Conservation (phyloP, 2,329 filamentous ascomycete genomes). For the Colletotrichum coccodes region DNA sequence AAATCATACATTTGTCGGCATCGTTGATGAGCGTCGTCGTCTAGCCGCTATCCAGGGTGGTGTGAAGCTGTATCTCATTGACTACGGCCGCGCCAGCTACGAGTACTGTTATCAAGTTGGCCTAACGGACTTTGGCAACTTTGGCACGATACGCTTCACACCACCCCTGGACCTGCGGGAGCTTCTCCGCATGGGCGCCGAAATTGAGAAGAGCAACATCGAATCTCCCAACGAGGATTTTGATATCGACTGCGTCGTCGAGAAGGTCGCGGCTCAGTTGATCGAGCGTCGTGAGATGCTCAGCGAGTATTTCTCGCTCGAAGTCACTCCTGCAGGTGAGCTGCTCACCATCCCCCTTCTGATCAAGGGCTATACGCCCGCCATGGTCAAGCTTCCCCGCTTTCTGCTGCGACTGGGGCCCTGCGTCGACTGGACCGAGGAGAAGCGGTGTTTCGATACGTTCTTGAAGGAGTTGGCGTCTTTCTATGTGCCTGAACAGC, state of each 20-base stretch:
- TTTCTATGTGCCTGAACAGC: conserved; percentile 89
- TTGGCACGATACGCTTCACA: conserved; percentile 83
- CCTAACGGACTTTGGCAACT: conserved; percentile 95
- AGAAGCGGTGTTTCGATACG: conserved; percentile 85
- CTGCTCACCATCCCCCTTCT: conserved; percentile 84
- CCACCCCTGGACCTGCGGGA: conserved; percentile 78
- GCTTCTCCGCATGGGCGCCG: conserved; percentile 78
- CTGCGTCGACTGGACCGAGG: conserved; percentile 85
- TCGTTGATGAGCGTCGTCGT: conserved; percentile 87
- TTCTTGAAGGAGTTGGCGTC: conserved; percentile 88
- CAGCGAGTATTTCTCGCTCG: conserved; percentile 89
- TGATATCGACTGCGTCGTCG: conserved; percentile 73
- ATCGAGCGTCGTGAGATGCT: conserved; percentile 86
- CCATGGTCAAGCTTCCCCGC: conserved; percentile 84
- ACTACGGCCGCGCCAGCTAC: conserved; percentile 87
- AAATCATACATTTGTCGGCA: conserved; percentile 89
- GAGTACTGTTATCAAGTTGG: conserved; percentile 98
- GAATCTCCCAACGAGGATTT: conserved; percentile 62
- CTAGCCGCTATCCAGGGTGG: conserved; percentile 94
- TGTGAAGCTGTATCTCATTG: conserved; percentile 90
- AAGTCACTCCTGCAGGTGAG: conserved; percentile 81
- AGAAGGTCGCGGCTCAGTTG: conserved; percentile 74
- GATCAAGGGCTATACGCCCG: conserved; percentile 88
- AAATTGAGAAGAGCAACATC: conserved; percentile 68
- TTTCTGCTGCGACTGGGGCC: conserved; percentile 92